Conservation (phyloP, 1,284 basidiomycete genomes). For the Spongiforma sp. region DNA sequence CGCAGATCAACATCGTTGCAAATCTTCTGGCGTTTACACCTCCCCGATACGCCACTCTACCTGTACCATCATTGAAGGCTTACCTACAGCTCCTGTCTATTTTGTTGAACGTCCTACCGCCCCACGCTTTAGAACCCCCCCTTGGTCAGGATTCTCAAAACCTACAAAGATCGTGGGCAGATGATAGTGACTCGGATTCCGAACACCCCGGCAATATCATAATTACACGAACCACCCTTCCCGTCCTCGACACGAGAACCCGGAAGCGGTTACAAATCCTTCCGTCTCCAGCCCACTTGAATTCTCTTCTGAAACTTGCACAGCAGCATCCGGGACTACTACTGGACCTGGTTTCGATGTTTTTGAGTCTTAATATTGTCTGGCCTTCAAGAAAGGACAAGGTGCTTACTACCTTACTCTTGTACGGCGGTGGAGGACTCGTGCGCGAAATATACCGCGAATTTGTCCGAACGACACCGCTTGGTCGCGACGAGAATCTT, state of each 20-base stretch:
- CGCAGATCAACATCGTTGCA: conserved; percentile 63
- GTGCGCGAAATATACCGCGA: conserved; percentile 78
- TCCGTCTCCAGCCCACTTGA: conserved; percentile 54
- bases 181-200: conserved; percentile 41
- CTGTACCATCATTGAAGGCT: conserved; percentile 49
- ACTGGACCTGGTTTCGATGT: conserved; percentile 50
- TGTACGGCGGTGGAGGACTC: conserved; percentile 61
- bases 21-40: conserved; percentile 67
- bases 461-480: conserved; percentile 63
- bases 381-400: conserved; percentile 66
- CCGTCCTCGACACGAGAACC: conserved; percentile 59
- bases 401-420: conserved; percentile 53
- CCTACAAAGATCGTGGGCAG: conserved; percentile 29
- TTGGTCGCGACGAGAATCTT: conserved; percentile 56
- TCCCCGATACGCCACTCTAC: conserved; percentile 56
- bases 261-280: conserved; percentile 59
- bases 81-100: conserved; percentile 60
- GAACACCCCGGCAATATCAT: conserved; percentile 42
- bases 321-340: conserved; percentile 44
- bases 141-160: conserved; percentile 28
- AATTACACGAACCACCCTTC: conserved; percentile 39
- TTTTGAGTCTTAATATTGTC: conserved; percentile 57
- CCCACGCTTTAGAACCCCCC: conserved; percentile 54
- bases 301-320: conserved; percentile 49
- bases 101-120: conserved; percentile 60